Percentiles rank a stretch among this genome's conserved stretches.
Conservation (phyloP, 305 asterid genomes). For the Fraxinus floribunda region DNA sequence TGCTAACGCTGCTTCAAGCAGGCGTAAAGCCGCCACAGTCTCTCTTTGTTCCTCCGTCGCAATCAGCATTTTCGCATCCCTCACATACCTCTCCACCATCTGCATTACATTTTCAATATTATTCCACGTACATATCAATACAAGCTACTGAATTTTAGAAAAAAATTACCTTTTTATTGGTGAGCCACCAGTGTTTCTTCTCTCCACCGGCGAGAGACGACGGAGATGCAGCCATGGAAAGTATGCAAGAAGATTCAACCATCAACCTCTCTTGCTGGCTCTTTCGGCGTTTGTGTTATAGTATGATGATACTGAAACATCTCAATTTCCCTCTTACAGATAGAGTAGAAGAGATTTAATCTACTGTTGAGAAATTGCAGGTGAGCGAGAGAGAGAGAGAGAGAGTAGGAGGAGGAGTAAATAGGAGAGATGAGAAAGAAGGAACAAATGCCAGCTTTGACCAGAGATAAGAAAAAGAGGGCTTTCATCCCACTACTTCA, state of each 20-base stretch:
- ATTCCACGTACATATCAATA: not conserved
- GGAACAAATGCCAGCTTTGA: slow-evolving; percentile 69
- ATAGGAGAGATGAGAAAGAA: slow-evolving; percentile 8
- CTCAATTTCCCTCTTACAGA: slow-evolving; percentile 27
- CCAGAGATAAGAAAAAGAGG: slow-evolving; percentile 31
- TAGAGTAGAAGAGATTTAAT: slow-evolving; percentile 25
- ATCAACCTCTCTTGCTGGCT: slow-evolving; percentile 23
- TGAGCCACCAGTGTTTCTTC: slow-evolving; percentile 95
- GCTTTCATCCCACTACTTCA: slow-evolving; percentile 54
- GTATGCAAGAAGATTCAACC: slow-evolving; percentile 40
- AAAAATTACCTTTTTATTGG: slow-evolving; percentile 60
- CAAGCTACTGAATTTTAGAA: not conserved
- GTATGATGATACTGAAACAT: slow-evolving; percentile 18
- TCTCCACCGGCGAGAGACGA: slow-evolving; percentile 56
- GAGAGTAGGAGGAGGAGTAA: not conserved
- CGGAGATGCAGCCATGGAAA: slow-evolving; percentile 62
- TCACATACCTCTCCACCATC: slow-evolving; percentile 81
- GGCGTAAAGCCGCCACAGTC: slow-evolving; percentile 60
- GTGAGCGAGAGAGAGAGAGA: not conserved
- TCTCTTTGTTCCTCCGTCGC: slow-evolving; percentile 59
- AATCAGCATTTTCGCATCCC: slow-evolving; percentile 69
- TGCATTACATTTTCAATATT: slow-evolving; percentile 29
- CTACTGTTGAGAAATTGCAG: slow-evolving; percentile 4
- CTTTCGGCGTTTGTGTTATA: slow-evolving; percentile 12
- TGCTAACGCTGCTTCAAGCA: slow-evolving; percentile 69